A percentile compares a stretch with the other conserved stretches of the same genome.
Conservation (phyloP, 1,139 yeast genomes). For the Saccharomycopsis crataegensis region DNA sequence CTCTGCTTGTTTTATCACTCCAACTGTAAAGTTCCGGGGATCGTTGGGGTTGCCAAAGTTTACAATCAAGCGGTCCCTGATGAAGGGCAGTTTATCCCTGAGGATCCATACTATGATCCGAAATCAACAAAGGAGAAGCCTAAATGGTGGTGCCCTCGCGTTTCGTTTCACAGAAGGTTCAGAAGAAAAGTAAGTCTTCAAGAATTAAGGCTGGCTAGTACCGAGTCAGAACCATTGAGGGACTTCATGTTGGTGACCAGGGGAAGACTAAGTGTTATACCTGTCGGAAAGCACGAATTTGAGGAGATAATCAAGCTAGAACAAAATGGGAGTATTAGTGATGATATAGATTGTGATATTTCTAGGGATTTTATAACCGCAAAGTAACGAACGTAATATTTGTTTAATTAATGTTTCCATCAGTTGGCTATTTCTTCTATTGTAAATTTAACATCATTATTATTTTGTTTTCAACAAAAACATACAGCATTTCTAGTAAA, state of each 20-base stretch:
- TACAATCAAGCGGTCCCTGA: conserved; percentile 38
- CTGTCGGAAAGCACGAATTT: conserved; percentile 31
- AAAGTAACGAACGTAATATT: too few relatives aligned
- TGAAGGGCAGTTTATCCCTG: conserved; percentile 32
- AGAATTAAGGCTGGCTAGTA: conserved; percentile 28
- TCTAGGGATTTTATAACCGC: background rate
- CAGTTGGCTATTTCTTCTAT: too few relatives aligned
- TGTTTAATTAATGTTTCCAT: too few relatives aligned
- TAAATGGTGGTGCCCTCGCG: conserved; percentile 49
- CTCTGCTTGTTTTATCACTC: conserved; percentile 45
- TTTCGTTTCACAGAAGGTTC: conserved; percentile 35
- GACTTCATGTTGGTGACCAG: conserved; percentile 40
- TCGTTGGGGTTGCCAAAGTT: conserved; percentile 41
- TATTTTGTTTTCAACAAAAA: too few relatives aligned
- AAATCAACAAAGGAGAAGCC: conserved; percentile 36
- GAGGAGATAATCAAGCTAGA: conserved; percentile 31
- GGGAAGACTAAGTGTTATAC: conserved; percentile 42
- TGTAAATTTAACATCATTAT: too few relatives aligned
- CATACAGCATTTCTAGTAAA: too few relatives aligned
- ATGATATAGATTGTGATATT: conserved; percentile 31
- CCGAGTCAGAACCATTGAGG: conserved; percentile 23
- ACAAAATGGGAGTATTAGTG: conserved; percentile 22
- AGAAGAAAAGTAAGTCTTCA: conserved; percentile 33
- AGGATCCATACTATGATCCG: conserved; percentile 39
- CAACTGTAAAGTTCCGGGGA: conserved; percentile 44